A percentile compares a stretch with the other conserved stretches of the same genome.
phyloP scores from a whole-genome alignment of 768 basidiomycete species.

The Tylopilus balloui region DNA sequence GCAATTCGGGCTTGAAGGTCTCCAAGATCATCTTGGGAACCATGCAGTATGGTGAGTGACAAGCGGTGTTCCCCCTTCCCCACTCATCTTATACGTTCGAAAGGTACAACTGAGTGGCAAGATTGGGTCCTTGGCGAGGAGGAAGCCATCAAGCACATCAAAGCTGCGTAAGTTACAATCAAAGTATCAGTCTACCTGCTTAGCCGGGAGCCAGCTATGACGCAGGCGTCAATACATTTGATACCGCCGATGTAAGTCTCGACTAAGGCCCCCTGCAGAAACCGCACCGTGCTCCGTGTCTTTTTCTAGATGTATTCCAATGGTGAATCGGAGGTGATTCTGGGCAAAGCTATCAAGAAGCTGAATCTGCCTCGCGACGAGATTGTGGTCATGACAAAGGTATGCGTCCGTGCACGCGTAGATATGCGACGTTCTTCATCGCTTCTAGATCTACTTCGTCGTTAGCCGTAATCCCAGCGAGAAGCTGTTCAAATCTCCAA shows the following conservation, averaged over 20 bases:
- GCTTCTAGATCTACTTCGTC: conserved; percentile 41
- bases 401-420: conserved; percentile 11
- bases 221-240: conserved; percentile 35
- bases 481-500: neutral
- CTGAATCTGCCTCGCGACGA: conserved; percentile 65
- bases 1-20: conserved; percentile 48
- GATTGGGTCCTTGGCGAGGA: conserved; percentile 49
- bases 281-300: neutral
- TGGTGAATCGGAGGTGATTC: conserved; percentile 58
- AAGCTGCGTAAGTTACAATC: conserved; percentile 37
- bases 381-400: conserved; percentile 78
- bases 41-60: conserved; percentile 37
- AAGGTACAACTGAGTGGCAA: conserved; percentile 43
- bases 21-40: conserved; percentile 49
- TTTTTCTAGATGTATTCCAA: conserved; percentile 54
- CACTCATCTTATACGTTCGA: neutral
- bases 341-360: conserved; percentile 72
- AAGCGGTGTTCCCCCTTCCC: neutral
- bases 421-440: neutral
- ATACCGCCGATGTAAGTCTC: conserved; percentile 30
- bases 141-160: conserved; percentile 42
- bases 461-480: conserved; percentile 14
- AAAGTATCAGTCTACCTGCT: neutral
- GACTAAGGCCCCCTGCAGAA: too few species aligned
- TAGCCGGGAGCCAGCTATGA: conserved; percentile 26